A percentile compares a stretch with the other conserved stretches of the same genome.
Evolutionary conservation across 352 stramenopile genomes (phyloP).

Genomic region (Hyaloperonospora arabidopsidis): DNA sequence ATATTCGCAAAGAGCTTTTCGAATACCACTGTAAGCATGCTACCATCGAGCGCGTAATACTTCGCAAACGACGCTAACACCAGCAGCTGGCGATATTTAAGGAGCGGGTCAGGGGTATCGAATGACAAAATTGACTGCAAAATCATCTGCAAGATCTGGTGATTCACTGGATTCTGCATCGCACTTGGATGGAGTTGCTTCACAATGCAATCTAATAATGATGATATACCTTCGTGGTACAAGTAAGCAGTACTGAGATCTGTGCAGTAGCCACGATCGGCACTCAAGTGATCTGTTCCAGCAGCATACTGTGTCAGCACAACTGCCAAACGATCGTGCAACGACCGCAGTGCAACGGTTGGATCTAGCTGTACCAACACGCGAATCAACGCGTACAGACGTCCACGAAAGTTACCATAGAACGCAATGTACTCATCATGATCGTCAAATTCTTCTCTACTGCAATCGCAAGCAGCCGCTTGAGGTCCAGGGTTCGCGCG

Average conservation of each 20-base stretch:
- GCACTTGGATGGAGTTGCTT: conserved; percentile 52
- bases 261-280: conserved; percentile 41
- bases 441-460: conserved; percentile 64
- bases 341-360: conserved; percentile 38
- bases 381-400: conserved; percentile 69
- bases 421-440: conserved; percentile 63
- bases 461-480: conserved; percentile 33
- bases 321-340: conserved; percentile 52
- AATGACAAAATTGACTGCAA: conserved; percentile 52
- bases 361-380: conserved; percentile 54
- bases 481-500: conserved; percentile 31
- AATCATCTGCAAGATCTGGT: conserved; percentile 36
- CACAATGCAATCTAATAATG: conserved; percentile 63
- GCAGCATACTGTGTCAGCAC: conserved; percentile 40
- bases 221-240: conserved; percentile 70
- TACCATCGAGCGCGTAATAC: conserved; percentile 60
- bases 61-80: conserved; percentile 64
- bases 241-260: conserved; percentile 57
- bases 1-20: conserved; percentile 70
- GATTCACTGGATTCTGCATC: conserved; percentile 37
- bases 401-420: conserved; percentile 72
- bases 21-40: conserved; percentile 59
- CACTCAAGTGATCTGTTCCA: conserved; percentile 45
- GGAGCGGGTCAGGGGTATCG: conserved; percentile 45
- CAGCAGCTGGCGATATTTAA: conserved; percentile 70